Conservation (phyloP, 75 land plant genomes). For the Cupressus sempervirens region DNA sequence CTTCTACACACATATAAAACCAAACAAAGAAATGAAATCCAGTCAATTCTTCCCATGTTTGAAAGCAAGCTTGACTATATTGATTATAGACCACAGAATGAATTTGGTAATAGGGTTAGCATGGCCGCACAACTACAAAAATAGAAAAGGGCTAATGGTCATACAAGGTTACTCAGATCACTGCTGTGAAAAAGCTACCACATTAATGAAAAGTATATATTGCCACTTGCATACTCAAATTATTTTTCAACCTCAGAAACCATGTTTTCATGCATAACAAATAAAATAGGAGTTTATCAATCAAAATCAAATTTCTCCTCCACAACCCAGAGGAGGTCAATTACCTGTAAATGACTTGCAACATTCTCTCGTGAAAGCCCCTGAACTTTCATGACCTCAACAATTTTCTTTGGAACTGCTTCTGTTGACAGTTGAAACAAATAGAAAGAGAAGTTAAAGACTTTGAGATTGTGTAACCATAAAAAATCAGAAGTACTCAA, state of each 20-base stretch:
- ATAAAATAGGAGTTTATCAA: not conserved
- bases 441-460: not conserved
- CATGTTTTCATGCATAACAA: not conserved
- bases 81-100: not conserved
- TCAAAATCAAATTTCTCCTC: not conserved
- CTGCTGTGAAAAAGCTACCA: not conserved
- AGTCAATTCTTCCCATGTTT: not conserved
- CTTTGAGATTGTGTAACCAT: not conserved
- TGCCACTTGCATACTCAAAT: not conserved
- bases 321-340: not conserved
- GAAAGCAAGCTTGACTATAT: not conserved
- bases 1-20: slow-evolving; percentile 26
- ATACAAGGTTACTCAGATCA: not conserved
- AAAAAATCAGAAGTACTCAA: not conserved
- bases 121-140: not conserved
- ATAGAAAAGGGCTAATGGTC: not conserved
- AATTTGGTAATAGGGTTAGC: not conserved
- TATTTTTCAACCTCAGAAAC: not conserved
- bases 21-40: not conserved
- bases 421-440: slow-evolving; percentile 20
- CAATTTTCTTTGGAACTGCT: slow-evolving; percentile 50
- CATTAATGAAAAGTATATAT: not conserved
- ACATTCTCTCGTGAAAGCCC: slow-evolving; percentile 57
- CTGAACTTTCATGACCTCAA: slow-evolving; percentile 53
- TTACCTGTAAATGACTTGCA: slow-evolving; percentile 54